These are phyloP conservation scores for Hypoxylon sp. DNA, from an alignment of 2,329 filamentous ascomycete genomes.

Conservation along the genomic window DNA sequence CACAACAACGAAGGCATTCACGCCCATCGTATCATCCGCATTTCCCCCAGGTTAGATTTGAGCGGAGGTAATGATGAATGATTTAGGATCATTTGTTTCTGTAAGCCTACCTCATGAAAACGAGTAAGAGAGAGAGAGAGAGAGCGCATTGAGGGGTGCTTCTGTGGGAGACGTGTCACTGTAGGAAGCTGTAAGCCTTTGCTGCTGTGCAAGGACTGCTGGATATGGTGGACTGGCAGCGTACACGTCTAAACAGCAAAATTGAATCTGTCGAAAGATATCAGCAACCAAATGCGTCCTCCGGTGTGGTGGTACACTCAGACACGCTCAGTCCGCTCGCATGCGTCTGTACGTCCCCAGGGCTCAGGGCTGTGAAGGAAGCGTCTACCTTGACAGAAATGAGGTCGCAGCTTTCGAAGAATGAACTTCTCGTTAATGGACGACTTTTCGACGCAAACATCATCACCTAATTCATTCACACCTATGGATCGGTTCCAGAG, in stretches of 20 bases:
- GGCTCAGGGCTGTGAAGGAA: too few species aligned
- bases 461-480: constrained; percentile 53
- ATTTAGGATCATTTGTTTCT: neutral
- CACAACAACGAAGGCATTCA: constrained; percentile 30
- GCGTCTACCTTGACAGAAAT: constrained; percentile 35
- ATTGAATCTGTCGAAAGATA: neutral
- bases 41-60: neutral
- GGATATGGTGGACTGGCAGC: neutral
- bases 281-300: neutral
- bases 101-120: neutral
- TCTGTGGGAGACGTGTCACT: neutral
- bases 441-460: constrained; percentile 50
- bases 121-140: too few species aligned
- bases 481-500: constrained; percentile 50
- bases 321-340: neutral
- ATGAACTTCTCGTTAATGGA: constrained; percentile 72
- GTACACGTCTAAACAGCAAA: neutral
- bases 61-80: neutral
- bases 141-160: neutral
- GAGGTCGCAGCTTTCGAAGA: constrained; percentile 48
- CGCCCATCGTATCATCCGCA: constrained; percentile 42
- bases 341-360: neutral
- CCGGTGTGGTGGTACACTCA: neutral
- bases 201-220: neutral
- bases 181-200: neutral